Base-by-base conservation (phyloP, 176 grass and related monocot genomes). In the Oryza meyeriana region DNA sequence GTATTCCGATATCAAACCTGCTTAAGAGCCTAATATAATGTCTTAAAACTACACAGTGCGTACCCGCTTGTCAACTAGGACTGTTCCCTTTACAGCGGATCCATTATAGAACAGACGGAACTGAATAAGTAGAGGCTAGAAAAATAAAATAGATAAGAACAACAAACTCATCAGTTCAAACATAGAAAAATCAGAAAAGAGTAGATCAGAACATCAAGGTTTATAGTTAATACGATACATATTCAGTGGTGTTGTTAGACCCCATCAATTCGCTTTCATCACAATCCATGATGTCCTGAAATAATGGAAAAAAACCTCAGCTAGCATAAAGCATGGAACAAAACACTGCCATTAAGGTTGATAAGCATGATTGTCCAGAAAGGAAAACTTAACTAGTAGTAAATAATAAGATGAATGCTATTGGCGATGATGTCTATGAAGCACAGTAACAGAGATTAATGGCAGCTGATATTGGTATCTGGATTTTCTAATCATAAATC, bases 81-180 rank as follows among this genome's bases (percentile, higher is more conserved):
- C 79, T 33, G 94, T 97, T 86, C 91, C 94, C 82, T 97, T 97
- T 10, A 89, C 87, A 72, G 88, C 81, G 22, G 4, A 42, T 69
- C 94, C 94, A 76, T 90, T 76, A 79, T 86, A 84, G 57, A 94
- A 97, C 89, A 97, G 64, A 1, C 94, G 91, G 57, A 94, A 79
- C 78, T 97, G 94, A n/a, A 88, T 94, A 80, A 97, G 85, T 72
- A 97, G 87, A 79, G 94, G 91, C 94, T 97, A 66, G 41, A 40
- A 59, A 8, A 75, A 14, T n/a, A 58, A 2, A 33, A 61, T 7
- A 86, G 30, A 82, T 47, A 71, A 40, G 39, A 40, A 40, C 10
- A 40, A 73, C 73, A 57, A n/a, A n/a, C n/a, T n/a, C n/a, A n/a
- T n/a, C n/a, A n/a, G n/a, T n/a, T n/a, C n/a, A n/a, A 72, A 7